These are phyloP conservation scores for Polytrichum formosum DNA, from an alignment of 225 moss, liverwort and hornwort species.

Conservation along the genomic window DNA sequence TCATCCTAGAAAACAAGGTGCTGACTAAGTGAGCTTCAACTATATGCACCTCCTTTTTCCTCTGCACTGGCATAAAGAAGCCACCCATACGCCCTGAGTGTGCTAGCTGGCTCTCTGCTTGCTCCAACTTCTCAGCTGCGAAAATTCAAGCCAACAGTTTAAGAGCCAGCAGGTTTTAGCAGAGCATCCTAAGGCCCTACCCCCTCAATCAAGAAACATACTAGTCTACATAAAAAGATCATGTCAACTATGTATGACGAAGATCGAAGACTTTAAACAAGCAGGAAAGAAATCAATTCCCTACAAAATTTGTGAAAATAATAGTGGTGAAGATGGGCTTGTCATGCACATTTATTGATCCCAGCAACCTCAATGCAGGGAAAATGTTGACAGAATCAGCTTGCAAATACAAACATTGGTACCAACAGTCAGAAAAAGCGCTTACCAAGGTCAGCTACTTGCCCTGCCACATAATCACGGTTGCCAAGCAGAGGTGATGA, in stretches of 20 bases:
- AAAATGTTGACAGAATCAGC: no score
- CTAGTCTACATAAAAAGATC: no score
- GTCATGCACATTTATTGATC: no score
- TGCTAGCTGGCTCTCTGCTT: constrained; percentile 87
- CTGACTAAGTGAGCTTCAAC: background rate
- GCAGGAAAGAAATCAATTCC: no score
- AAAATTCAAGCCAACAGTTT: background rate
- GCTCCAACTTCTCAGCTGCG: constrained; percentile 98
- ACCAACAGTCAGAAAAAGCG: background rate
- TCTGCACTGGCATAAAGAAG: constrained; percentile 92
- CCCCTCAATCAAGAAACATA: no score
- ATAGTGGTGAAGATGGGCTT: no score
- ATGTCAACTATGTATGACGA: no score
- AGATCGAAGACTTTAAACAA: no score
- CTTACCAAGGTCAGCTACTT: constrained; percentile 89
- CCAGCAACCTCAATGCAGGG: no score
- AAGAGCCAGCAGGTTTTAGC: no score
- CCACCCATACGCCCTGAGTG: constrained; percentile 95
- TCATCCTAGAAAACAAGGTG: background rate
- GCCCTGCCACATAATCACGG: constrained; percentile 84
- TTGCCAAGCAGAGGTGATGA: constrained; percentile 84
- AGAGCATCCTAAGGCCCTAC: no score
- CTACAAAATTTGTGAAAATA: no score
- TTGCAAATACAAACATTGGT: background rate
- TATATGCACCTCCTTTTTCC: constrained; percentile 78